A percentile compares a stretch with the other conserved stretches of the same genome.
phyloP scores from a whole-genome alignment of 495 filamentous ascomycete genomes.

The Aspergillus homomorphus region DNA sequence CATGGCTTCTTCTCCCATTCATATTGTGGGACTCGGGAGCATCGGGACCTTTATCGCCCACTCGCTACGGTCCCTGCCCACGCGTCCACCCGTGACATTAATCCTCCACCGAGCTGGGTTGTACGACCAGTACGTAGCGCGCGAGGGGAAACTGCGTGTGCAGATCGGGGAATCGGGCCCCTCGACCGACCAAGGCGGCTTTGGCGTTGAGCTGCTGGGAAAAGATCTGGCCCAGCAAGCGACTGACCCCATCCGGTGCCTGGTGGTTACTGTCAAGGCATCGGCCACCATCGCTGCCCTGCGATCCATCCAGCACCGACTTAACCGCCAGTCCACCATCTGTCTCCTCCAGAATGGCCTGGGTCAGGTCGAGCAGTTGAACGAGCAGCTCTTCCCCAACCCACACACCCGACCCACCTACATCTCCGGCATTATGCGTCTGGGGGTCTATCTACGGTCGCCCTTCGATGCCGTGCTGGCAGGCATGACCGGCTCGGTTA shows the following conservation, averaged over 20 bases:
- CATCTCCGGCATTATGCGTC: conserved; percentile 24
- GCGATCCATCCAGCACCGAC: conserved; percentile 22
- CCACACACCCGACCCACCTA: conserved; percentile 16
- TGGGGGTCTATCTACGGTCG: conserved; percentile 22
- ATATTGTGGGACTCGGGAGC: conserved; percentile 50
- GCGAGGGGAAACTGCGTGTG: conserved; percentile 16
- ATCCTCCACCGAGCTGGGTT: conserved; percentile 36
- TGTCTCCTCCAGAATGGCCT: conserved; percentile 28
- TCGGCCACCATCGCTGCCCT: conserved; percentile 22
- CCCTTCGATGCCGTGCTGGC: conserved; percentile 23
- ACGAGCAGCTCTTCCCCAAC: conserved; percentile 18
- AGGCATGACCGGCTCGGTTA: conserved; percentile 15
- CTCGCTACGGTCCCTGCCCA: conserved; percentile 42
- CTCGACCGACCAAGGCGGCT: conserved; percentile 11
- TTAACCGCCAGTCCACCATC: conserved; percentile 21
- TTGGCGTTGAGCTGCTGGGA: conserved; percentile 17
- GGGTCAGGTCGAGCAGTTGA: conserved; percentile 24
- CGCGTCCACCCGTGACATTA: conserved; percentile 50
- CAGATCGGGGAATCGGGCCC: conserved; percentile 20
- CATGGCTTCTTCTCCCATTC: conserved; percentile 24
- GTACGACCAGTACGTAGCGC: conserved; percentile 19
- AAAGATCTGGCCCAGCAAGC: neutral
- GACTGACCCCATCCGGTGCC: conserved; percentile 13
- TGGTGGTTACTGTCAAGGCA: conserved; percentile 29
- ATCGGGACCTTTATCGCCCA: conserved; percentile 54